phyloP scores from a whole-genome alignment of 225 moss, liverwort and hornwort genomes.

The Bryoerythrophyllum caledonicum region DNA sequence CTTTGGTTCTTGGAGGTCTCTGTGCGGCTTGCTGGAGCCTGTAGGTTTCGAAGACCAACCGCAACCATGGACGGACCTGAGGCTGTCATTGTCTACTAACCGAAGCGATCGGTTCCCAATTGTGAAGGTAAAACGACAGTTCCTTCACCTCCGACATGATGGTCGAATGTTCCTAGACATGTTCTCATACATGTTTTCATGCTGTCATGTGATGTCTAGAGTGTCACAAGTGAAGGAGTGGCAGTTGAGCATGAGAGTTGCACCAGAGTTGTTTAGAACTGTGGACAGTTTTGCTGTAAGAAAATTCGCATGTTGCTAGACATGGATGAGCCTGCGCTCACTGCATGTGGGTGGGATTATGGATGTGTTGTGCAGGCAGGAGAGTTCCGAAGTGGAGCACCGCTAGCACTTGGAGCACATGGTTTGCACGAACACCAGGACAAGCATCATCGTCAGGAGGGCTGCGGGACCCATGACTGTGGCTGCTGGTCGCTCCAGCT shows the following conservation, averaged over 20 bases:
- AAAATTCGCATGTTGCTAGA: not conserved
- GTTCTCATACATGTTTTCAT: too few species aligned
- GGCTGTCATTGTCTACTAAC: constrained; percentile 52
- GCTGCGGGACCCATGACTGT: constrained; percentile 47
- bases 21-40: constrained; percentile 56
- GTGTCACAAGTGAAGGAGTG: not conserved
- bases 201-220: too few species aligned
- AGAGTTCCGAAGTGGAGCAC: constrained; percentile 54
- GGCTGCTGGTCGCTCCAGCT: constrained; percentile 47
- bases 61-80: constrained; percentile 71
- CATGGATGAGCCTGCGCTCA: not conserved
- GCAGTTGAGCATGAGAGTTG: too few species aligned
- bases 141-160: too few species aligned
- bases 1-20: constrained; percentile 20
- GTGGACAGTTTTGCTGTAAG: not conserved
- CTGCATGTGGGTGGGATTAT: not conserved
- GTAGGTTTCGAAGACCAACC: constrained; percentile 41
- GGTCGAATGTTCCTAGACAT: not conserved
- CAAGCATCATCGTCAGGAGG: constrained; percentile 55
- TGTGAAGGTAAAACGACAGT: constrained; percentile 39
- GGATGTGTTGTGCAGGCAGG: constrained; percentile 38
- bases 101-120: constrained; percentile 60
- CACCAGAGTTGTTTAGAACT: not conserved
- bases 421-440: constrained; percentile 39
- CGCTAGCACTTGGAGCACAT: constrained; percentile 51